Conservation (phyloP, 2,329 filamentous ascomycete genomes). For the Coniochaeta ligniaria region DNA sequence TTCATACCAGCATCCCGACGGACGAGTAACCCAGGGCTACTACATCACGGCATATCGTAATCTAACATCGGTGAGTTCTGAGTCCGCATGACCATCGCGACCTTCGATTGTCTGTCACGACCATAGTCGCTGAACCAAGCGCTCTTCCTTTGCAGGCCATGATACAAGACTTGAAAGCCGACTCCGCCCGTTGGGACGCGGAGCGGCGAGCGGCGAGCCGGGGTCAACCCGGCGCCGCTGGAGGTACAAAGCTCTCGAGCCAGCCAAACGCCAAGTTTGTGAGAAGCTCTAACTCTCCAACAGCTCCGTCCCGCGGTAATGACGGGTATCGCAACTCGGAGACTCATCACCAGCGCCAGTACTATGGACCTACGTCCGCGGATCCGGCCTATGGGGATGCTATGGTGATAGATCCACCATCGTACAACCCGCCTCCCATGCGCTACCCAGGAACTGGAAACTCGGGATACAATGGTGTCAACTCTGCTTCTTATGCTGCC, state of each 20-base stretch:
- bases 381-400: conserved; percentile 4
- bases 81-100: neutral
- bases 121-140: neutral
- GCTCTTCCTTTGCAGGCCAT: conserved; percentile 39
- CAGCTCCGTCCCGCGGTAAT: conserved; percentile 34
- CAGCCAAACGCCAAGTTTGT: conserved; percentile 37
- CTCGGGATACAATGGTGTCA: conserved; percentile 5
- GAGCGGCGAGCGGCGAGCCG: conserved; percentile 50
- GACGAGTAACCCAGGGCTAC: conserved; percentile 62
- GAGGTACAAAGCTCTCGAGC: conserved; percentile 52
- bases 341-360: conserved; percentile 12
- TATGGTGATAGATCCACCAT: conserved; percentile 3
- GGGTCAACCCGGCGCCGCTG: conserved; percentile 28
- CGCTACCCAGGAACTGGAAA: conserved; percentile 6
- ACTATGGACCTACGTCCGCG: conserved; percentile 3
- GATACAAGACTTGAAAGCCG: conserved; percentile 56
- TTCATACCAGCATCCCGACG: conserved; percentile 33
- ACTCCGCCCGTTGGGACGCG: conserved; percentile 55
- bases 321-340: conserved; percentile 18
- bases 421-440: neutral
- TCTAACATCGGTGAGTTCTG: conserved; percentile 61
- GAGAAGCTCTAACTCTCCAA: conserved; percentile 52
- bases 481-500: neutral
- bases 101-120: neutral
- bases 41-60: conserved; percentile 75